phyloP scores from a whole-genome alignment of 2,329 filamentous ascomycete species.

The Exophiala dermatitidis region DNA sequence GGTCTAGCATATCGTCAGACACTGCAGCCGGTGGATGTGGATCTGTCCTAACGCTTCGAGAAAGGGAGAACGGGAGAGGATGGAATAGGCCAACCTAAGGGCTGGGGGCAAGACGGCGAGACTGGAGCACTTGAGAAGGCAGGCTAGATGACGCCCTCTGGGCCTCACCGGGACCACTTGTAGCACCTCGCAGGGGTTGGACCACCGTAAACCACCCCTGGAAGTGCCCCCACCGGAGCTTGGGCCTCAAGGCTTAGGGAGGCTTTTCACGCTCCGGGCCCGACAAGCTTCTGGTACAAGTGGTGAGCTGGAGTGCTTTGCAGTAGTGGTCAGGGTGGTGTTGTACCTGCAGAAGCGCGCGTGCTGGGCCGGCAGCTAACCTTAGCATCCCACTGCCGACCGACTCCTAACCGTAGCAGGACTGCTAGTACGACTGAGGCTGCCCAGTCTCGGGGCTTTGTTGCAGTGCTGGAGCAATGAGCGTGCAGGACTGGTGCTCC shows the following conservation, averaged over 20 bases:
- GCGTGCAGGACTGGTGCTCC: not conserved
- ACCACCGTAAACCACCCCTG: not conserved
- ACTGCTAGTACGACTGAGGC: not conserved
- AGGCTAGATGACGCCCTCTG: not conserved
- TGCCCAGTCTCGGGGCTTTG: not conserved
- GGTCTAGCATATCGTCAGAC: not conserved
- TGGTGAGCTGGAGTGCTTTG: not conserved
- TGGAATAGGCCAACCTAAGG: too few relatives aligned
- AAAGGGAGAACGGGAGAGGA: not conserved
- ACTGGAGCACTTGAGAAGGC: not conserved
- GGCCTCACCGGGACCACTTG: not conserved
- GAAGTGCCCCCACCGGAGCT: not conserved
- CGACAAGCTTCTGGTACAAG: not conserved
- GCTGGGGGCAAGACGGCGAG: too few relatives aligned
- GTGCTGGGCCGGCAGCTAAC: not conserved
- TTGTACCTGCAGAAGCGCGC: conserved; percentile 5
- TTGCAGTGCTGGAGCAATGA: not conserved
- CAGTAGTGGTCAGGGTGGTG: not conserved
- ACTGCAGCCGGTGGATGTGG: not conserved
- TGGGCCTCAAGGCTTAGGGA: not conserved
- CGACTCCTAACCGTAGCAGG: not conserved
- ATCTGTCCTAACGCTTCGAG: conserved; percentile 16
- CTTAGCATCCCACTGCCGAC: too few relatives aligned
- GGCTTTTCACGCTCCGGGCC: not conserved
- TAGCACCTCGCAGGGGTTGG: not conserved